Base-by-base conservation (phyloP, 2,329 filamentous ascomycete species). In the Dendryphion nanum region DNA sequence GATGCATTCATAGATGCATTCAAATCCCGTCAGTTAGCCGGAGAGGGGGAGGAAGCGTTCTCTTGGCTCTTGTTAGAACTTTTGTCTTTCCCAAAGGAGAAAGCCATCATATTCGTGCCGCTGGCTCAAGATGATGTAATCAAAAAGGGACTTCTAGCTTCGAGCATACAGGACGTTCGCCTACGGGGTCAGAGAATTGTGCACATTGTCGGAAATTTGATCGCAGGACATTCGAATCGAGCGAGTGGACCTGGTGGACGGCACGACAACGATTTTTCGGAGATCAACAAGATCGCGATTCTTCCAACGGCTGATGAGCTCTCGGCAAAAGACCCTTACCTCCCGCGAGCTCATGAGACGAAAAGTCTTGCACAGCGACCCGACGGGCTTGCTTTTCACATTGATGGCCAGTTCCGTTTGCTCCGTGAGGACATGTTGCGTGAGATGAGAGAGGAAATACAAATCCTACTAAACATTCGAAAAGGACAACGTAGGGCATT, bases 401-500 rank as follows among this genome's bases (percentile, higher is more conserved):
- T 86, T 0, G 85, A 86, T 50, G 85, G 84, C 51, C 81, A 87
- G 35, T 90, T 85, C 46, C 81, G 85, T 0, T 71, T 89, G 0
- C 67, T 87, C 0, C 69, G 85, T 3, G 83, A 89, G 48, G 85
- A 89, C 44, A 81, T 88, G 72, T 63, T 89, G 0, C 77, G 71
- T 0, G 82, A 85, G 44, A 66, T 89, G 2, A 74, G 79, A 1
- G 77, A 81, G 6, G 82, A 85, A 33, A 57, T 83, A 0, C 72
- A 79, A 18, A 63, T 72, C 4, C 69, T 75, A 0, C 66, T 59
- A 10, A 74, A 73, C 0, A 65, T 63, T n/a, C 79, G 75, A 46
- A 72, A 68, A 44, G 73, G 71, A 12, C 53, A 67, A 15, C 62
- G 70, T 41, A 40, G 70, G 41, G 40, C 65, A 1, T 40, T 66